Evolutionary conservation across 805 yeast genomes (phyloP), one percentile per base, ranked within the genome.

Genomic region (Yarrowia keelungensis): DNA sequence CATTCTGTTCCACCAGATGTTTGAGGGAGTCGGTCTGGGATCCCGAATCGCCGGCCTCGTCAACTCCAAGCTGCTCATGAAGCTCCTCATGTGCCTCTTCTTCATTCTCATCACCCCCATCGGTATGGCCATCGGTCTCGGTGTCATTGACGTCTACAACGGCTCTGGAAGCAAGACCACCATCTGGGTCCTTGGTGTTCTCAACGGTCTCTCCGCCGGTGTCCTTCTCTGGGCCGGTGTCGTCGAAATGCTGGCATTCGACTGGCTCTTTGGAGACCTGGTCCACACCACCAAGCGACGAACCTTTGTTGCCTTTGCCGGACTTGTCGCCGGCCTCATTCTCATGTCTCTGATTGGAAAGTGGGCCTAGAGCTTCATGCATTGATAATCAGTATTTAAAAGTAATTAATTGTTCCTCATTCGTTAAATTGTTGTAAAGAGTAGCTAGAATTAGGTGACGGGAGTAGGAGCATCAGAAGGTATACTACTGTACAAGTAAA

Each of bases 1-100:
- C 22, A 68, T 83, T 59, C 83, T 85, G 7, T 87, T 87, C 80
- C 91, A 90, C 76, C 95, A 89, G 78, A 82, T 87, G 82, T 89
- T 89, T 74, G 95, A 89, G 79, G 95, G 94, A 69, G 80, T 90
- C 67, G 95, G 93, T 71, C 79, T 90, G 72, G 94, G 94, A 36
- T 83, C 92, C 10, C 84, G 94, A 79, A 82, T 88, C 53, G 89
- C 91, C 1, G 83, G 81, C 41, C 81, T 86, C 0, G 74, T 79
- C 39, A 79, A 74, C 72, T 83, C 88, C 0, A 91, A 91, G 16
- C 43, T 47, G 9, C 53, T 46, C 15, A 16, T 42, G 12, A 70
- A 68, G 59, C 56, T 67, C 3, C 16, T 50, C 22, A 68, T 73
- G 19, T 72, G 75, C 53, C 8, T 68, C 14, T 86, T 88, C 86